Conservation (phyloP, 495 filamentous ascomycete genomes). For the Podospora pseudocomata region DNA sequence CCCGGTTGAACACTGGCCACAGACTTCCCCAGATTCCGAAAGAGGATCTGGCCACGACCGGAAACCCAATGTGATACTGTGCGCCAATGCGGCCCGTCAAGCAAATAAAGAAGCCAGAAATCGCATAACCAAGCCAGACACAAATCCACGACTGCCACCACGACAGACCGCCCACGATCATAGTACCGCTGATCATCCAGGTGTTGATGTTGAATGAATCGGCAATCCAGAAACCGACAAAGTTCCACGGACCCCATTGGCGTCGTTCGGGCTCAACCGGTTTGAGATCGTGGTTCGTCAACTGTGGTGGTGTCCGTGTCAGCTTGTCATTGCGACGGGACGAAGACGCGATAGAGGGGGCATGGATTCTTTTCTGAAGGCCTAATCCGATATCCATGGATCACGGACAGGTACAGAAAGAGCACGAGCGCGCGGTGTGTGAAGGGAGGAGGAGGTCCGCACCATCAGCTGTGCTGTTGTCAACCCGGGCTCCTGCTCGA, state of each 20-base stretch:
- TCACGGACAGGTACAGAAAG: background rate
- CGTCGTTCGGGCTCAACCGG: constrained; percentile 83
- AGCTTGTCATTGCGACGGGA: background rate
- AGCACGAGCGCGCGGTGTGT: background rate
- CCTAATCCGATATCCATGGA: background rate
- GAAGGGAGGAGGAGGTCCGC: constrained; percentile 22
- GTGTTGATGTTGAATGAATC: constrained; percentile 98
- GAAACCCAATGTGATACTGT: constrained; percentile 87
- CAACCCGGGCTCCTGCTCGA: constrained; percentile 69
- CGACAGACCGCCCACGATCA: constrained; percentile 66
- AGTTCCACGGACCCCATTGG: constrained; percentile 87
- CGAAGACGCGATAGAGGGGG: background rate
- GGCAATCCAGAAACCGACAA: constrained; percentile 87
- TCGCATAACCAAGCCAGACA: constrained; percentile 78
- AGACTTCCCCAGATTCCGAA: constrained; percentile 87
- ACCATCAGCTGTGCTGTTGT: constrained; percentile 78
- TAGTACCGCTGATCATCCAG: constrained; percentile 94
- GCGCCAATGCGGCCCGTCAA: constrained; percentile 81
- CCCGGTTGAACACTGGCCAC: constrained; percentile 89
- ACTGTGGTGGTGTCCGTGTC: constrained; percentile 34
- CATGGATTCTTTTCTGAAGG: background rate
- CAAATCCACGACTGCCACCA: constrained; percentile 98
- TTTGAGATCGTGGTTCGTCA: constrained; percentile 85
- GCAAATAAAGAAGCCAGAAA: constrained; percentile 71
- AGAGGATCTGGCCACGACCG: constrained; percentile 67